phyloP scores from a whole-genome alignment of 2,329 filamentous ascomycete genomes.

The Fusarium sp. region DNA sequence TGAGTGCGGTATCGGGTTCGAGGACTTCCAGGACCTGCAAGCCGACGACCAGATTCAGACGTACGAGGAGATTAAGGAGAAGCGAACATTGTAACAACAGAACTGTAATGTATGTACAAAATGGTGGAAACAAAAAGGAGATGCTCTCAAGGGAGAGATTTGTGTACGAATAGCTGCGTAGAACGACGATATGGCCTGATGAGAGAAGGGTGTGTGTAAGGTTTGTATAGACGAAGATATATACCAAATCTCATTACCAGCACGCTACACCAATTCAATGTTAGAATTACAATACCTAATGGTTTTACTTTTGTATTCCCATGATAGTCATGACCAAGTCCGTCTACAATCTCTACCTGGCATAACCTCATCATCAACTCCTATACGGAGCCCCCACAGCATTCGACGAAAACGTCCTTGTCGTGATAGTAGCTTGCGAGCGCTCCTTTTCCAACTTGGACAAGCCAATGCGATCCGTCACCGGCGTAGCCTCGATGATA shows the following conservation, averaged over 20 bases:
- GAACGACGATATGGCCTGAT: slow-evolving; percentile 21
- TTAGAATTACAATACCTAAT: neutral
- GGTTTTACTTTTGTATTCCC: neutral
- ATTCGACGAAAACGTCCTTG: slow-evolving; percentile 63
- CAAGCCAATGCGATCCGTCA: slow-evolving; percentile 84
- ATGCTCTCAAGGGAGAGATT: neutral
- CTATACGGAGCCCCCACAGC: slow-evolving; percentile 61
- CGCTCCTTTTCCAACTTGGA: slow-evolving; percentile 67
- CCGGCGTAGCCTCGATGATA: slow-evolving; percentile 90
- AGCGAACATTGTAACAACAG: slow-evolving; percentile 64
- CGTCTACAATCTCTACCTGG: slow-evolving; percentile 1
- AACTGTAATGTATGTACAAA: slow-evolving; percentile 38
- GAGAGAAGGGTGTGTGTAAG: slow-evolving; percentile 10
- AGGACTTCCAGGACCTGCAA: slow-evolving; percentile 80
- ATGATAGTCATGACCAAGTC: neutral
- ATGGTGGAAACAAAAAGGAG: slow-evolving; percentile 14
- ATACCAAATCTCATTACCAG: slow-evolving; percentile 26
- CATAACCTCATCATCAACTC: slow-evolving; percentile 49
- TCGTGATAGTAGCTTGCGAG: slow-evolving; percentile 59
- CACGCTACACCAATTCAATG: slow-evolving; percentile 1
- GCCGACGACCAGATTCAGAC: slow-evolving; percentile 88
- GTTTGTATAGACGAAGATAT: slow-evolving; percentile 5
- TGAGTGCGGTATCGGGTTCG: slow-evolving; percentile 93
- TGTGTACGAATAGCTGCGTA: slow-evolving; percentile 30
- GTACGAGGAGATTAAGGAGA: slow-evolving; percentile 82